A percentile compares a stretch with the other conserved stretches of the same genome.
Conservation (phyloP, 2,329 filamentous ascomycete genomes). For the Colletotrichum lini region DNA sequence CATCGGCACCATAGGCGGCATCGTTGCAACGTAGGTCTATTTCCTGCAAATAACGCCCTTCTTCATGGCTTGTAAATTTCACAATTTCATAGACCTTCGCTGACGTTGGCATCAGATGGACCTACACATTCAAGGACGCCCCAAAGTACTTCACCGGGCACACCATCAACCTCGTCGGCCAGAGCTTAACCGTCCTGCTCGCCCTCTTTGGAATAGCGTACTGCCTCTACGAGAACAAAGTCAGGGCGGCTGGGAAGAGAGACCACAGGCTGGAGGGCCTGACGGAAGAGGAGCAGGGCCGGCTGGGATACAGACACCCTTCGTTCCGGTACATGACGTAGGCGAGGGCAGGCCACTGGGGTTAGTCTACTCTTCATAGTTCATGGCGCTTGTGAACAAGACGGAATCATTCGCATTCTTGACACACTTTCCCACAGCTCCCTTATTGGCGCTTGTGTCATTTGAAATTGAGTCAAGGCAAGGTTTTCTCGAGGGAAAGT, state of each 20-base stretch:
- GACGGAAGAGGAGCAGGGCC: slow-evolving; percentile 59
- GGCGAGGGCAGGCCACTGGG: neutral
- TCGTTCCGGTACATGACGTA: slow-evolving; percentile 69
- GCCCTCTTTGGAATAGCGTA: slow-evolving; percentile 65
- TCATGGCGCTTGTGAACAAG: rapidly evolving
- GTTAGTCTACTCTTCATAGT: neutral
- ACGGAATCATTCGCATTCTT: rapidly evolving
- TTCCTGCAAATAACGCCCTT: neutral
- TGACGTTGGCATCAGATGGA: slow-evolving; percentile 57
- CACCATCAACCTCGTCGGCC: slow-evolving; percentile 69
- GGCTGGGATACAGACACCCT: slow-evolving; percentile 68
- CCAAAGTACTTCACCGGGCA: slow-evolving; percentile 65
- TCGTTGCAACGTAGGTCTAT: slow-evolving; percentile 65
- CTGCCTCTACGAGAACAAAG: slow-evolving; percentile 67
- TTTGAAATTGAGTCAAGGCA: no score
- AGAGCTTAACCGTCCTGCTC: slow-evolving; percentile 61
- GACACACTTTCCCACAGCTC: no score
- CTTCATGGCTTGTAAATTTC: no score
- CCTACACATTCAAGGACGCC: slow-evolving; percentile 62
- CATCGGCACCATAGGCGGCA: slow-evolving; percentile 69
- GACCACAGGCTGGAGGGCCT: slow-evolving; percentile 62
- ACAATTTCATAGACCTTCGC: neutral
- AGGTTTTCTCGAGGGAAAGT: no score
- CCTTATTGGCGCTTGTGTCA: no score
- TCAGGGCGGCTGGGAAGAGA: slow-evolving; percentile 54